Evolutionary conservation across 2,329 filamentous ascomycete species (phyloP).

Genomic region (Xylaria multiplex): DNA sequence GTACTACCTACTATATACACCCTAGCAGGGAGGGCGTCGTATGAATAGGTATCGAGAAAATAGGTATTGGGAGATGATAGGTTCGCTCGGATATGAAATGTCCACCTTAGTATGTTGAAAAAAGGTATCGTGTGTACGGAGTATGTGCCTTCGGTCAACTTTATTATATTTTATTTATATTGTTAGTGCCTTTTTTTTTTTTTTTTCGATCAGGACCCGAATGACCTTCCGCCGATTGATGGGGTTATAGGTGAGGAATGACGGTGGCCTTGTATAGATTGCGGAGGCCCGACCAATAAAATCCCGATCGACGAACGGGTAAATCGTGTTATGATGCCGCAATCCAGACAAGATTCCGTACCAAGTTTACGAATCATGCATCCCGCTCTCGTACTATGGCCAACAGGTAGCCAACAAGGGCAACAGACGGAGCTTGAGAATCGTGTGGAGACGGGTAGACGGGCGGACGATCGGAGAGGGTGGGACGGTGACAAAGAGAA

Average conservation of each 20-base stretch:
- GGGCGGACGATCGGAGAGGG: conserved; percentile 10
- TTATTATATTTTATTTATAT: conserved; percentile 23
- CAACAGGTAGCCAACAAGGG: conserved; percentile 19
- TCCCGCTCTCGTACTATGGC: conserved; percentile 22
- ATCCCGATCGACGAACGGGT: conserved; percentile 19
- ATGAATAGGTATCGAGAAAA: no score
- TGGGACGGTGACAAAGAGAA: background rate
- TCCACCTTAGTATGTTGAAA: background rate
- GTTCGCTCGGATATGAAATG: background rate
- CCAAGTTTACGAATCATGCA: conserved; percentile 28
- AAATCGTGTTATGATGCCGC: conserved; percentile 31
- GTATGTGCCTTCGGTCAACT: background rate
- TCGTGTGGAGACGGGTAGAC: conserved; percentile 18
- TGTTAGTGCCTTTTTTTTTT: background rate
- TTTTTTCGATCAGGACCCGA: conserved; percentile 10
- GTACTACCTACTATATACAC: background rate
- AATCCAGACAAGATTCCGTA: conserved; percentile 19
- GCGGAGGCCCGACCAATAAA: conserved; percentile 29
- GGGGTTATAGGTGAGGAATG: conserved; percentile 13
- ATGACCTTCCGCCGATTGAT: conserved; percentile 23
- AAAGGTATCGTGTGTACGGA: background rate
- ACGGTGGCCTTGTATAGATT: conserved; percentile 24
- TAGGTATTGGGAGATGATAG: background rate
- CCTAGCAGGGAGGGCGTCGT: background rate
- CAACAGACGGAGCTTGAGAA: conserved; percentile 24